These are phyloP conservation scores for Climacium dendroides DNA, from an alignment of 225 moss, liverwort and hornwort species.

Conservation along the genomic window DNA sequence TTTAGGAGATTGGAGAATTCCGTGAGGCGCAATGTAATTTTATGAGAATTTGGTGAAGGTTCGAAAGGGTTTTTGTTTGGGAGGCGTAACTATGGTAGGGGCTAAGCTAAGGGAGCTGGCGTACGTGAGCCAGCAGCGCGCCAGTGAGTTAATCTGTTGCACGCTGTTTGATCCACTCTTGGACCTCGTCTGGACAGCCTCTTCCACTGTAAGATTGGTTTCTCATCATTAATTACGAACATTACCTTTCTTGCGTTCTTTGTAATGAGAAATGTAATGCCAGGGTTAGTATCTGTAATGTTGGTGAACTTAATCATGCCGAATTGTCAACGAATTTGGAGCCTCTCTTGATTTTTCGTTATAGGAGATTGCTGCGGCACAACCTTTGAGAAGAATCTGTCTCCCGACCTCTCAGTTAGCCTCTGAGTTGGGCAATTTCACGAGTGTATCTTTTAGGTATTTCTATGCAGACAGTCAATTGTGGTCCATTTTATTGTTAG, in stretches of 20 bases:
- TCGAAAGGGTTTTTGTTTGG: not conserved
- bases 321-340: not conserved
- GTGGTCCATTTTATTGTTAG: not conserved
- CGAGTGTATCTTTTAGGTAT: not conserved
- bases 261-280: not conserved
- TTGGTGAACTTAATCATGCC: not conserved
- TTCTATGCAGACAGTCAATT: not conserved
- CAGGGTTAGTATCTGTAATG: not conserved
- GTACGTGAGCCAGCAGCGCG: constrained; percentile 46
- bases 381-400: not conserved
- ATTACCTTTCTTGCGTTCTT: not conserved
- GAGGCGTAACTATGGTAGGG: constrained; percentile 28
- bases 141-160: constrained; percentile 33
- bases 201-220: constrained; percentile 30
- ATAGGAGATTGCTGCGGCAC: not conserved
- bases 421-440: not conserved
- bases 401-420: not conserved
- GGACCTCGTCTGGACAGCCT: constrained; percentile 57
- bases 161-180: constrained; percentile 48
- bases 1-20: not conserved
- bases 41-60: constrained; percentile 2
- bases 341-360: not conserved
- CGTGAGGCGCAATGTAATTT: not conserved
- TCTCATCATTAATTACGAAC: not conserved
- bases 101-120: constrained; percentile 45